Base-by-base conservation (phyloP, 192 early-diverging fungal genomes). In the Entrophospora sp. region DNA sequence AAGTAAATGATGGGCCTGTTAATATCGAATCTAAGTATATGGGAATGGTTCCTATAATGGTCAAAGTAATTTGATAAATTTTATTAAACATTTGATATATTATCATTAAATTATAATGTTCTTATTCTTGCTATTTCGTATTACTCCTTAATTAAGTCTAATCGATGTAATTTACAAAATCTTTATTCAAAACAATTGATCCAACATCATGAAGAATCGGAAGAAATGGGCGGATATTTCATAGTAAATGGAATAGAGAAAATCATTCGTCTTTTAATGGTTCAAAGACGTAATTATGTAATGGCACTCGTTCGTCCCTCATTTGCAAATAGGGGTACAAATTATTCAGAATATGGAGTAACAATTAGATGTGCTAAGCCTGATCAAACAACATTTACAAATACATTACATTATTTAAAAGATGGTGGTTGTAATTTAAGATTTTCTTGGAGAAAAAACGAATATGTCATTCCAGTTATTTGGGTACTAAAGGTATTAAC, bases 171-270 rank as follows among this genome's bases (percentile, higher is more conserved):
- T 64, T 71, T 92, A 65, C 68, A 91, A 42, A 77, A 79, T 31
- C 81, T 92, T 70, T 81, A 80, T 7, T 85, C 91, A 12, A 79
- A 80, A 31, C 83, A 92, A 24, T 81, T 93, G 31, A 73, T 94
- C 32, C 67, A 73, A 22, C 80, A 82, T 46, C 82, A 86, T 49
- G 96, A 98, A 75, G 96, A 98, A 68, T 74, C 92, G 7, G 92
- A 91, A 64, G 94, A 96, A 71, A 91, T 96, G 80, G 96, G 96
- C 67, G 96, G 94, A 51, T 96, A 95, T 79, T 98, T 98, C 68
- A 77, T 98, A 62, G 79, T 91, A 35, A 98, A 98, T 74, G 96
- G 96, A 60, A 98, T 94, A 68, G 96, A 98, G 69, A 89, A 93
- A 69, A 81, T 98, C 27, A 84, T 98, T 28, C 92, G 96, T 69